Conservation (phyloP, 208 protist genomes). For the Leishmania tropica region DNA sequence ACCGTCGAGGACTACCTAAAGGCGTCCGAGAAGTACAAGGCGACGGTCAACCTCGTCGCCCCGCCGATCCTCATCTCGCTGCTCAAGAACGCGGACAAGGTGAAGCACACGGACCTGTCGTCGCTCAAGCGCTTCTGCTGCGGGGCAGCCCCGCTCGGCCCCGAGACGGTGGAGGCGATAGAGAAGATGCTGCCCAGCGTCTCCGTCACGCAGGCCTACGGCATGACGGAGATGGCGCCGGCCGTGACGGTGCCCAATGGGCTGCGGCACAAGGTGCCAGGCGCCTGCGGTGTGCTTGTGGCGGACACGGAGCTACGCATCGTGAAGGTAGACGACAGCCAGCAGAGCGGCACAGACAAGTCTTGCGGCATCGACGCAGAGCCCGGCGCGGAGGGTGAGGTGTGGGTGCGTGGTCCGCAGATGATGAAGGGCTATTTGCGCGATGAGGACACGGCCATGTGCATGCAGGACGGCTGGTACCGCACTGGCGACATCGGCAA, state of each 20-base stretch:
- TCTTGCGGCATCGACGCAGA: slow-evolving; percentile 28
- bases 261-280: slow-evolving; percentile 3
- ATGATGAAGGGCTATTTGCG: slow-evolving; percentile 82
- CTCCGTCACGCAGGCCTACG: slow-evolving; percentile 65
- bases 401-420: slow-evolving; percentile 73
- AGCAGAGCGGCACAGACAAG: slow-evolving; percentile 43
- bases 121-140: slow-evolving; percentile 35
- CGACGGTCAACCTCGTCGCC: slow-evolving; percentile 62
- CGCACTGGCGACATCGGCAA: slow-evolving; percentile 80
- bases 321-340: slow-evolving; percentile 35
- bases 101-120: slow-evolving; percentile 36
- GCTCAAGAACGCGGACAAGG: slow-evolving; percentile 57
- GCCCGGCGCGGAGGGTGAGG: slow-evolving; percentile 55
- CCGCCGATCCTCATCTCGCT: slow-evolving; percentile 77
- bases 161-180: slow-evolving; percentile 32
- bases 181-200: slow-evolving; percentile 27
- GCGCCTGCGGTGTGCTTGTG: slow-evolving; percentile 26
- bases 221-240: slow-evolving; percentile 82
- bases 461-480: slow-evolving; percentile 69
- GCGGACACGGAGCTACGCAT: slow-evolving; percentile 48
- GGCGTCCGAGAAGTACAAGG: slow-evolving; percentile 50
- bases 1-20: slow-evolving; percentile 45
- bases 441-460: slow-evolving; percentile 41
- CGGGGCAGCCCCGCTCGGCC: slow-evolving; percentile 66
- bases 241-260: slow-evolving; percentile 22